A percentile compares a stretch with the other conserved stretches of the same genome.
Conservation (phyloP, 2,329 filamentous ascomycete species). For the Metarhizium rileyi region DNA sequence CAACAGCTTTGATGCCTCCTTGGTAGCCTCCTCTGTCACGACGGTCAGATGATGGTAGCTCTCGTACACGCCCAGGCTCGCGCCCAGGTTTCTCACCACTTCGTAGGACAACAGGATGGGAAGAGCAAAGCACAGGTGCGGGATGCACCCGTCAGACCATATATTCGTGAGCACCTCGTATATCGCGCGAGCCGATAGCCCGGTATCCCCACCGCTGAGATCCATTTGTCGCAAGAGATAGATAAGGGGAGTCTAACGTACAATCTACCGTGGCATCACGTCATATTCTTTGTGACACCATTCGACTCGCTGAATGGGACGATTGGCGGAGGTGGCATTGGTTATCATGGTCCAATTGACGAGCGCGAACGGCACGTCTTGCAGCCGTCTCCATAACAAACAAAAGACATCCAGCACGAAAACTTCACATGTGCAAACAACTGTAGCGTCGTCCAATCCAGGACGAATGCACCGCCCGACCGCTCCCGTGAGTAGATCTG, state of each 20-base stretch:
- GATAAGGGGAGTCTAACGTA: too few species aligned
- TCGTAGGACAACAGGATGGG: slow-evolving; percentile 14
- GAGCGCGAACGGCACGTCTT: slow-evolving; percentile 13
- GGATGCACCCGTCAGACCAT: slow-evolving; percentile 14
- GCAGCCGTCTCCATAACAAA: slow-evolving; percentile 14
- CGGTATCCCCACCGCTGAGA: slow-evolving; percentile 12
- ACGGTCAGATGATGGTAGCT: slow-evolving; percentile 9
- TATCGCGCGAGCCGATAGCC: slow-evolving; percentile 10
- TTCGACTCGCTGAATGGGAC: slow-evolving; percentile 10
- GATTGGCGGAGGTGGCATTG: slow-evolving; percentile 13
- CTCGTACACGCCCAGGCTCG: slow-evolving; percentile 9
- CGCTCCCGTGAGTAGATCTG: slow-evolving; percentile 10
- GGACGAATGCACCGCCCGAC: slow-evolving; percentile 11
- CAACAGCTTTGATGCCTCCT: slow-evolving; percentile 7
- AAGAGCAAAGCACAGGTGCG: slow-evolving; percentile 10
- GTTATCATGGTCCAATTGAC: slow-evolving; percentile 11
- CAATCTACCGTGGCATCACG: too few species aligned
- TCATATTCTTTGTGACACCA: too few species aligned
- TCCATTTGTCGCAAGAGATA: too few species aligned
- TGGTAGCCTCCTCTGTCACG: slow-evolving; percentile 9
- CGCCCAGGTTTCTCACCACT: slow-evolving; percentile 6
- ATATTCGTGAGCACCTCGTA: slow-evolving; percentile 12
- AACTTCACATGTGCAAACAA: slow-evolving; percentile 13
- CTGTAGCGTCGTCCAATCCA: slow-evolving; percentile 13
- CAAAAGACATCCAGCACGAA: slow-evolving; percentile 13